These are phyloP conservation scores for Cryptococcus neoformans DNA, from an alignment of 1,284 basidiomycete genomes.

Conservation along the genomic window DNA sequence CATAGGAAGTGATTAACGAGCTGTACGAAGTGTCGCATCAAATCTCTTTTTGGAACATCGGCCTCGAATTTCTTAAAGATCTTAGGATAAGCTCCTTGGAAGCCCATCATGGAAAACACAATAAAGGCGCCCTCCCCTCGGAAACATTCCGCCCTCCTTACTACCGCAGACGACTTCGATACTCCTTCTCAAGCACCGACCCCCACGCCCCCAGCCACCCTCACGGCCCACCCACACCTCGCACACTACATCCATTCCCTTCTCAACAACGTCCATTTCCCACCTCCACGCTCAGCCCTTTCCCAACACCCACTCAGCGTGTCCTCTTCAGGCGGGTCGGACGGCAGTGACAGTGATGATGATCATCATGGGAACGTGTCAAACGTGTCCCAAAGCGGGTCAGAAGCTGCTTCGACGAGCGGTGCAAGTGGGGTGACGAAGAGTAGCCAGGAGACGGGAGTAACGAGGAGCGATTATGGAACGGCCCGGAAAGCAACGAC, in stretches of 20 bases:
- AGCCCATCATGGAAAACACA: not conserved
- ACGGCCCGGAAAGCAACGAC: not conserved
- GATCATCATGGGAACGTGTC: not conserved
- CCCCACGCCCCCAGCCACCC: conserved; percentile 18
- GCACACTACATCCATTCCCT: conserved; percentile 43
- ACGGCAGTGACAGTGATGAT: conserved; percentile 29
- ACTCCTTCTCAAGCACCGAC: not conserved
- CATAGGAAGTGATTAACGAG: not conserved
- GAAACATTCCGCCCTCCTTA: not conserved
- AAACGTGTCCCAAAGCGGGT: not conserved
- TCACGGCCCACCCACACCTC: conserved; percentile 38
- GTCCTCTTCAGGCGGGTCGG: conserved; percentile 42
- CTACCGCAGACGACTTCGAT: not conserved
- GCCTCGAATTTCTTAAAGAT: no score
- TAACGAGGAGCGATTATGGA: not conserved
- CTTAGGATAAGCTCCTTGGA: not conserved
- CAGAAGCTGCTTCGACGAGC: not conserved
- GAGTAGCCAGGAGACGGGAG: not conserved
- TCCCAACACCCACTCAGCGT: conserved; percentile 43
- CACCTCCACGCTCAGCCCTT: conserved; percentile 13
- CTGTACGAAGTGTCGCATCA: not conserved
- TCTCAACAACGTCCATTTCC: conserved; percentile 23
- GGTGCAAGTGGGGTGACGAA: not conserved
- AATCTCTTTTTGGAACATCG: not conserved
- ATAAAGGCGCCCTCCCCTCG: not conserved